These are phyloP conservation scores for Aspergillus sclerotiicarbonarius DNA, from an alignment of 495 filamentous ascomycete genomes.

Conservation along the genomic window DNA sequence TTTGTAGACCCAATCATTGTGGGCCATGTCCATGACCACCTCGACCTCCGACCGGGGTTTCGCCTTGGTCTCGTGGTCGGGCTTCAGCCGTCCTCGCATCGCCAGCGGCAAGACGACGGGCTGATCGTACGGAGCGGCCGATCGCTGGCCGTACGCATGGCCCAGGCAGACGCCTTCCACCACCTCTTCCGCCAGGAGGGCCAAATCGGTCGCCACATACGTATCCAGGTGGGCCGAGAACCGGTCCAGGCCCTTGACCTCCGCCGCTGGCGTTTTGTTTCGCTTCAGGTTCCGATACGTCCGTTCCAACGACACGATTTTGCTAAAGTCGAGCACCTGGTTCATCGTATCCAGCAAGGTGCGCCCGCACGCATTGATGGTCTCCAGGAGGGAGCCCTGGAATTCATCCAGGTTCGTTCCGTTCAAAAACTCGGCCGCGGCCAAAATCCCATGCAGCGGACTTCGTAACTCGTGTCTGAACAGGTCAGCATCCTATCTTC, in stretches of 20 bases:
- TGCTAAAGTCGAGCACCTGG: slow-evolving; percentile 71
- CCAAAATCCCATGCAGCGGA: slow-evolving; percentile 74
- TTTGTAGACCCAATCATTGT: slow-evolving; percentile 59
- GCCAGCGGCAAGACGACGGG: slow-evolving; percentile 22
- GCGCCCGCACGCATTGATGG: slow-evolving; percentile 70
- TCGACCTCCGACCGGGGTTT: slow-evolving; percentile 38
- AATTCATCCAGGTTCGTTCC: slow-evolving; percentile 48
- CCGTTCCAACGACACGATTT: slow-evolving; percentile 58
- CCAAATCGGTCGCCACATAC: slow-evolving; percentile 43
- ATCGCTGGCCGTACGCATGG: slow-evolving; percentile 39
- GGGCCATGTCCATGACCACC: slow-evolving; percentile 63
- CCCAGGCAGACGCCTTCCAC: slow-evolving; percentile 55
- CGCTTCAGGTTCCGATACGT: slow-evolving; percentile 41
- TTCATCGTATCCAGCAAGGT: slow-evolving; percentile 79
- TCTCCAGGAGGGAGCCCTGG: slow-evolving; percentile 66
- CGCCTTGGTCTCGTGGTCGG: not conserved
- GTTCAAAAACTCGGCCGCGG: slow-evolving; percentile 64
- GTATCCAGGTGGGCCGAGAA: slow-evolving; percentile 43
- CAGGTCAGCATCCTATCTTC: slow-evolving; percentile 27
- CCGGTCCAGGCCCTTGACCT: slow-evolving; percentile 31
- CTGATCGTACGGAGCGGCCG: slow-evolving; percentile 26
- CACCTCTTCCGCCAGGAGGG: slow-evolving; percentile 47
- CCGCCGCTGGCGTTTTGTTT: slow-evolving; percentile 28
- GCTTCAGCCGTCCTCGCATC: slow-evolving; percentile 7
- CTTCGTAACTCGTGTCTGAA: slow-evolving; percentile 70